phyloP scores from a whole-genome alignment of 306 rosid species.

The Parietaria judaica region DNA sequence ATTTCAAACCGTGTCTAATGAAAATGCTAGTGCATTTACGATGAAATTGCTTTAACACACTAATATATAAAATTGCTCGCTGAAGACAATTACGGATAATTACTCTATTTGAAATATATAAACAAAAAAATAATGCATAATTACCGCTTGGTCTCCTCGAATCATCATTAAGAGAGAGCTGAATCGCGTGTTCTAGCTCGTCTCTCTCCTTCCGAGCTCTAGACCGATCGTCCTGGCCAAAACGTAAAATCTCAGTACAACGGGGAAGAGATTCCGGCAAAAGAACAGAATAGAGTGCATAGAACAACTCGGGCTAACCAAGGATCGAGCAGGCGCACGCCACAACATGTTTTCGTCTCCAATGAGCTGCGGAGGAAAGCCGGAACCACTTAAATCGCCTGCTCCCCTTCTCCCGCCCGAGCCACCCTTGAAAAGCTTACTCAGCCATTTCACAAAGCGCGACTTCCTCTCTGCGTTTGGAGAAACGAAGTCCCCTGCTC shows the following conservation, averaged over 20 bases:
- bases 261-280: too few relatives aligned
- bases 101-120: too few relatives aligned
- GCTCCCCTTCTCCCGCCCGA: constrained; percentile 17
- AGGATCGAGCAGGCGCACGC: constrained; percentile 57
- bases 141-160: constrained; percentile 52
- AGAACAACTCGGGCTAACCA: constrained; percentile 34
- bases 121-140: too few relatives aligned
- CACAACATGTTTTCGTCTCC: constrained; percentile 63
- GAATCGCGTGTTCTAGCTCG: constrained; percentile 60
- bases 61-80: too few relatives aligned
- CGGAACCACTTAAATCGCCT: constrained; percentile 6
- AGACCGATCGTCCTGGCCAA: constrained; percentile 52
- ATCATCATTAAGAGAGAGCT: constrained; percentile 67
- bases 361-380: constrained; percentile 46
- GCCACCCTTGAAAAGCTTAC: constrained; percentile 71
- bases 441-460: constrained; percentile 89
- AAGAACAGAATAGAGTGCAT: too few relatives aligned
- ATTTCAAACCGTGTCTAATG: too few relatives aligned
- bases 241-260: constrained; percentile 1
- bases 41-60: too few relatives aligned
- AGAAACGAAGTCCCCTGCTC: constrained; percentile 76
- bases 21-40: too few relatives aligned
- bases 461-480: constrained; percentile 80
- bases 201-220: constrained; percentile 74
- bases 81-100: too few relatives aligned